Evolutionary conservation across 1,139 yeast species (phyloP).

Genomic region (Hyphopichia wangnamkhiaoensis): DNA sequence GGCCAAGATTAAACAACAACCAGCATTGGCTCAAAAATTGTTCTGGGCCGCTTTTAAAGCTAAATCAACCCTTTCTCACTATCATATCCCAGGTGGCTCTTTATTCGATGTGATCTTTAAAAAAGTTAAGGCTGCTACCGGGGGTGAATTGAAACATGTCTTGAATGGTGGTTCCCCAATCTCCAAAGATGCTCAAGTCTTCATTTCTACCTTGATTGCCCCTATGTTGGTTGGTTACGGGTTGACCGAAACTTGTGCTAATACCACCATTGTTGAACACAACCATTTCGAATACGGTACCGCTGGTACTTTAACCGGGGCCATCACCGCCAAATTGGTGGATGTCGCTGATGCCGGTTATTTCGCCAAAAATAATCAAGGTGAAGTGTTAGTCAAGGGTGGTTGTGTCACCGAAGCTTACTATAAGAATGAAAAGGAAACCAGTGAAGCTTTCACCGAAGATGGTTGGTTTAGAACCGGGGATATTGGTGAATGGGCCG

Average conservation of each 20-base stretch:
- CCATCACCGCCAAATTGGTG: slow-evolving; percentile 83
- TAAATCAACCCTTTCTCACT: slow-evolving; percentile 60
- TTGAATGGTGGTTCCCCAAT: slow-evolving; percentile 96
- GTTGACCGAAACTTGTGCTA: slow-evolving; percentile 94
- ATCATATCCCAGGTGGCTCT: slow-evolving; percentile 73
- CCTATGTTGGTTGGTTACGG: slow-evolving; percentile 97
- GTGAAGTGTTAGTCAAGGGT: slow-evolving; percentile 86
- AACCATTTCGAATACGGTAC: slow-evolving; percentile 67
- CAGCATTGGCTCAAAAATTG: slow-evolving; percentile 69
- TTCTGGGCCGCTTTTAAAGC: slow-evolving; percentile 89
- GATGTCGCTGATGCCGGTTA: slow-evolving; percentile 94
- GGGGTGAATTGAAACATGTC: slow-evolving; percentile 75
- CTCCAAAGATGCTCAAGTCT: slow-evolving; percentile 81
- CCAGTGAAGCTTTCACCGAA: slow-evolving; percentile 75
- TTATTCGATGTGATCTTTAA: slow-evolving; percentile 71
- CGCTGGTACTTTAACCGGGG: slow-evolving; percentile 81
- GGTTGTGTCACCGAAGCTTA: slow-evolving; percentile 72
- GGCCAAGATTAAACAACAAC: slow-evolving; percentile 68
- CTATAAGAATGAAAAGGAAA: slow-evolving; percentile 82
- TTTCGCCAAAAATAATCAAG: slow-evolving; percentile 87
- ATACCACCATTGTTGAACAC: slow-evolving; percentile 71
- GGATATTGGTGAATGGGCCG: slow-evolving; percentile 93
- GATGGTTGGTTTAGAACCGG: slow-evolving; percentile 96
- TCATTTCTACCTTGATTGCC: slow-evolving; percentile 73
- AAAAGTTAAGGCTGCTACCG: slow-evolving; percentile 91